Evolutionary conservation across 192 early-diverging fungal species (phyloP), one percentile per base, ranked within the genome.

Genomic region (Backusella macrospora): DNA sequence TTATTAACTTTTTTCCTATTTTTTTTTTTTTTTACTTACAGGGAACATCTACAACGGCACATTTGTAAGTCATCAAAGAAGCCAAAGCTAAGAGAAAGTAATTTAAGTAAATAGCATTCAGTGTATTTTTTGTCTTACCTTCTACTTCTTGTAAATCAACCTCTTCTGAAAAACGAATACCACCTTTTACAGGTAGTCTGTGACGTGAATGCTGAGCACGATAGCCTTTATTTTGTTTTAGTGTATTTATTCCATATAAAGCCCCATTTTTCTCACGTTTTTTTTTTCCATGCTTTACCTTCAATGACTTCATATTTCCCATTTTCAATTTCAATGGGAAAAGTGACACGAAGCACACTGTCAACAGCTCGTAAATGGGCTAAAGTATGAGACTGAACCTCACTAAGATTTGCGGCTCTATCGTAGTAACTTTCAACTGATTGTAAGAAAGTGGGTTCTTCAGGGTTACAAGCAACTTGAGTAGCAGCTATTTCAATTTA

Each of bases 161-260:
- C 48, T 87, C 91, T 3, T 87, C 85, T 37, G 91, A 89, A 81
- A 87, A 94, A 38, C 93, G 91, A 71, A 94, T 94, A 63, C 93
- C 93, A 52, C 92, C 92, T 82, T 94, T 93, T 76, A 88, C 89
- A 14, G 91, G 91, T 46, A 92, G 83, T 62, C 90, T 80, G 76
- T 94, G 92, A 68, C 92, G 91, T 18, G 92, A 94, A 82, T 94
- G 92, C 77, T 94, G 92, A 49, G 92, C 92, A 67, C 92, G 92
- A 74, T 93, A 92, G 18, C 90, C 93, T 52, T 52, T 62, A 26
- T 14, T 9, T n/a, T 6, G 40, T 13, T 67, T 52, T 48, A 23
- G 63, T 68, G 13, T n/a, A 65, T 15, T 68, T 13, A 72, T 14
- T 15, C 15, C 15, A 26, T 59, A 55, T 34, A 16, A 42, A 7